A percentile compares a stretch with the other conserved stretches of the same genome.
Evolutionary conservation across 2,329 filamentous ascomycete species (phyloP).

Genomic region (Cladobotryum protrusum): DNA sequence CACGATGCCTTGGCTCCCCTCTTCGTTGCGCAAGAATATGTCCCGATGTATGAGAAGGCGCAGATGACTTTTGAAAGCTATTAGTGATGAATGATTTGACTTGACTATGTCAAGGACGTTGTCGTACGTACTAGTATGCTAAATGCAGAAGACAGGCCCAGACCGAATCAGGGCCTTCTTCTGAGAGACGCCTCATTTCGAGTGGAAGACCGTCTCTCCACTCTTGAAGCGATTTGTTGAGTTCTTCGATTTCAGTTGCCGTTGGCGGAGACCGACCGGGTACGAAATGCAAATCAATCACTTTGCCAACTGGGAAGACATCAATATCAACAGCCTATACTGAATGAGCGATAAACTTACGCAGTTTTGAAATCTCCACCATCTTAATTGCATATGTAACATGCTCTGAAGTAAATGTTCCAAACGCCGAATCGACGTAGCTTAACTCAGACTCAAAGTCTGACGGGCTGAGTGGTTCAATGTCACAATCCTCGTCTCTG

Average conservation of each 20-base stretch:
- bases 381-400: conserved; percentile 32
- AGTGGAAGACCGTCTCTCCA: conserved; percentile 30
- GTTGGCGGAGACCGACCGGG: conserved; percentile 26
- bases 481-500: conserved; percentile 33
- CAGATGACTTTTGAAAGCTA: conserved; percentile 21
- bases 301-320: conserved; percentile 23
- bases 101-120: too few species aligned
- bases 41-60: conserved; percentile 31
- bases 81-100: too few species aligned
- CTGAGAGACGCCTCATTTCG: conserved; percentile 22
- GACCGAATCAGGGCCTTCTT: conserved; percentile 28
- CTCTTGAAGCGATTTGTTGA: conserved; percentile 25
- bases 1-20: conserved; percentile 22
- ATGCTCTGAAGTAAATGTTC: conserved; percentile 27
- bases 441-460: conserved; percentile 25
- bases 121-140: conserved; percentile 27
- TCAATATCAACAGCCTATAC: background rate
- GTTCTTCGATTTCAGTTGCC: conserved; percentile 21
- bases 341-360: conserved; percentile 15
- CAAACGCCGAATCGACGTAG: conserved; percentile 19
- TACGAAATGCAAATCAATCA: conserved; percentile 32
- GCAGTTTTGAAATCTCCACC: conserved; percentile 30
- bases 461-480: conserved; percentile 25
- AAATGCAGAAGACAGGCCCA: conserved; percentile 32
- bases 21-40: conserved; percentile 24